Percentiles rank a stretch among this genome's conserved stretches.
phyloP scores from a whole-genome alignment of 2,329 filamentous ascomycete species.

The Pseudocercospora cruenta region DNA sequence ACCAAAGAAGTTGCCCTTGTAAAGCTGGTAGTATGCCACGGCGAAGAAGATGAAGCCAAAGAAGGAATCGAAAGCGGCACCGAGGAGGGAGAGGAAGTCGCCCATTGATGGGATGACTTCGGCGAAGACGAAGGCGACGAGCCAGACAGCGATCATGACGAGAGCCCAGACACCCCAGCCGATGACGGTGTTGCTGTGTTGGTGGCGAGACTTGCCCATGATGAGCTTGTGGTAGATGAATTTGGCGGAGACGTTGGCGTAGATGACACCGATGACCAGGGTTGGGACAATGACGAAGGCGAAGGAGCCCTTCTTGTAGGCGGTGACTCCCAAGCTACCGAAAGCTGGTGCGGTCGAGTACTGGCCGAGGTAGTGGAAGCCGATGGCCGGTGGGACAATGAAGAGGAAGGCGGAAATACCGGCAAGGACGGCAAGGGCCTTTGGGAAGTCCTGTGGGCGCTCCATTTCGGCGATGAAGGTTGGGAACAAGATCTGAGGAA shows the following conservation, averaged over 20 bases:
- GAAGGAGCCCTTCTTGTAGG: conserved; percentile 55
- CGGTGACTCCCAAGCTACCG: conserved; percentile 48
- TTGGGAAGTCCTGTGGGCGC: conserved; percentile 55
- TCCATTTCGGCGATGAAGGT: conserved; percentile 58
- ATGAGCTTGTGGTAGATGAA: conserved; percentile 51
- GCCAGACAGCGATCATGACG: conserved; percentile 50
- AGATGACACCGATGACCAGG: conserved; percentile 54
- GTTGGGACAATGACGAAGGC: conserved; percentile 57
- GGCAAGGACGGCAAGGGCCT: conserved; percentile 52
- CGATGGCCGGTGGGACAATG: conserved; percentile 54
- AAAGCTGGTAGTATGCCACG: conserved; percentile 53
- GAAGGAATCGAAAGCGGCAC: conserved; percentile 55
- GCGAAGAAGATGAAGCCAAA: conserved; percentile 58
- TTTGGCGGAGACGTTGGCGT: conserved; percentile 60
- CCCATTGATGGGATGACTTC: conserved; percentile 56
- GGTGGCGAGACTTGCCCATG: conserved; percentile 50
- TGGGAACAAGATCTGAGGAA: conserved; percentile 57
- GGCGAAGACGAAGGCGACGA: conserved; percentile 52
- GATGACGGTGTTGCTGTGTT: conserved; percentile 52
- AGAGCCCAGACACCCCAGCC: conserved; percentile 53
- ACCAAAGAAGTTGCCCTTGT: conserved; percentile 45
- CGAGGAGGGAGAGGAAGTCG: conserved; percentile 54
- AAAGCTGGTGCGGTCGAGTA: conserved; percentile 56
- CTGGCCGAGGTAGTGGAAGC: conserved; percentile 54
- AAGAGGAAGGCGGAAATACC: conserved; percentile 53